phyloP scores from a whole-genome alignment of 2,329 filamentous ascomycete species.

The Pyricularia grisea region DNA sequence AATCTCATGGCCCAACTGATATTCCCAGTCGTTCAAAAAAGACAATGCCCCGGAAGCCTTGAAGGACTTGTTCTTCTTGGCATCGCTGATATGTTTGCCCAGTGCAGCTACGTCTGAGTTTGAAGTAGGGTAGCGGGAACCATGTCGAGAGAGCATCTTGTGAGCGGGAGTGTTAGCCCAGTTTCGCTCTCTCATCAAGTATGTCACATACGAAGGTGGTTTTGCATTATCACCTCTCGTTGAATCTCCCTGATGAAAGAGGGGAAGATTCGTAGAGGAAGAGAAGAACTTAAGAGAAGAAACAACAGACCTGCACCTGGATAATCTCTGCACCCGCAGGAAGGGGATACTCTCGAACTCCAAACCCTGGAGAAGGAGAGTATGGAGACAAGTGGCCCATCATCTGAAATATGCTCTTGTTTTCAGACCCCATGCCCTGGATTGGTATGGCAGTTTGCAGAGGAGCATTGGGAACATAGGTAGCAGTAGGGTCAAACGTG shows the following conservation, averaged over 20 bases:
- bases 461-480: slow-evolving; percentile 60
- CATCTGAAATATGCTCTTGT: slow-evolving; percentile 59
- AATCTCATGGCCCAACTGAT: slow-evolving; percentile 60
- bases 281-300: not conserved
- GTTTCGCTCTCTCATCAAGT: not conserved
- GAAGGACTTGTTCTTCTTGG: slow-evolving; percentile 32
- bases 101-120: slow-evolving; percentile 45
- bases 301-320: slow-evolving; percentile 42
- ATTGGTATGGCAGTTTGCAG: slow-evolving; percentile 65
- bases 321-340: slow-evolving; percentile 58
- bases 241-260: not conserved
- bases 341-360: slow-evolving; percentile 61
- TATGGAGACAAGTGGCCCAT: slow-evolving; percentile 65
- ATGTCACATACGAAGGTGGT: no score
- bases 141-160: slow-evolving; percentile 65
- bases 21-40: slow-evolving; percentile 62
- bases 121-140: slow-evolving; percentile 61
- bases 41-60: slow-evolving; percentile 48
- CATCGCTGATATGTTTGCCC: slow-evolving; percentile 47
- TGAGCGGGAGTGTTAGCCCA: not conserved
- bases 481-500: slow-evolving; percentile 52
- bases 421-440: slow-evolving; percentile 41
- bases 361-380: slow-evolving; percentile 62
- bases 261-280: not conserved
- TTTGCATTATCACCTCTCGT: no score